A percentile compares a stretch with the other conserved stretches of the same genome.
Conservation (phyloP, 106 monocot species). For the Narthecium ossifragum region DNA sequence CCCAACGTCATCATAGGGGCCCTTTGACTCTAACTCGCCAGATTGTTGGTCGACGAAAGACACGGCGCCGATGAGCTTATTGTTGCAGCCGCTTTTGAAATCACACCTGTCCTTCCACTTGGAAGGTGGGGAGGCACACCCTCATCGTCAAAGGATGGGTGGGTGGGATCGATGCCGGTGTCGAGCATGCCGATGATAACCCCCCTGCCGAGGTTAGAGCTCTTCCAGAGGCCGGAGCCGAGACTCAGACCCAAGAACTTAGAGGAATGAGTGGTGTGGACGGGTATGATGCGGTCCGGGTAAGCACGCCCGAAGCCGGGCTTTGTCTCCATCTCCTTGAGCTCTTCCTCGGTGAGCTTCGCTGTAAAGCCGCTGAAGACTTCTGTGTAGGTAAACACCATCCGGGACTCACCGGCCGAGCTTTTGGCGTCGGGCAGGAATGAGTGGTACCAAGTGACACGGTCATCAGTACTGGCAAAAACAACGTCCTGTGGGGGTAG, state of each 20-base stretch:
- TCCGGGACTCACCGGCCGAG: neutral
- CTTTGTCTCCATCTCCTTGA: slow-evolving; percentile 6
- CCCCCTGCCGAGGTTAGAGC: slow-evolving; percentile 9
- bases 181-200: slow-evolving; percentile 38
- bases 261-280: slow-evolving; percentile 35
- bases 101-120: slow-evolving; percentile 2
- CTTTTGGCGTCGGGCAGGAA: slow-evolving; percentile 7
- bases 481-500: too few relatives aligned
- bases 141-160: slow-evolving; percentile 28
- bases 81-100: neutral
- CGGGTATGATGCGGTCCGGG: neutral
- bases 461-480: too few relatives aligned
- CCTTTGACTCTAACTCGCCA: neutral
- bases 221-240: slow-evolving; percentile 6
- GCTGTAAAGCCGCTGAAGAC: slow-evolving; percentile 18
- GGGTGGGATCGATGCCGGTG: slow-evolving; percentile 21
- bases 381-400: slow-evolving; percentile 9
- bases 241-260: slow-evolving; percentile 21
- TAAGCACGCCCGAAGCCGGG: slow-evolving; percentile 11
- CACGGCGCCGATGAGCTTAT: neutral
- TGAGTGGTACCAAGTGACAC: slow-evolving; percentile 10
- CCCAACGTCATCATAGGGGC: neutral
- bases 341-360: slow-evolving; percentile 7
- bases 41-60: neutral
- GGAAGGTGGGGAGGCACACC: slow-evolving; percentile 1